phyloP scores from a whole-genome alignment of 176 grass and related monocot species.

The Echinochloa phyllopogon region DNA sequence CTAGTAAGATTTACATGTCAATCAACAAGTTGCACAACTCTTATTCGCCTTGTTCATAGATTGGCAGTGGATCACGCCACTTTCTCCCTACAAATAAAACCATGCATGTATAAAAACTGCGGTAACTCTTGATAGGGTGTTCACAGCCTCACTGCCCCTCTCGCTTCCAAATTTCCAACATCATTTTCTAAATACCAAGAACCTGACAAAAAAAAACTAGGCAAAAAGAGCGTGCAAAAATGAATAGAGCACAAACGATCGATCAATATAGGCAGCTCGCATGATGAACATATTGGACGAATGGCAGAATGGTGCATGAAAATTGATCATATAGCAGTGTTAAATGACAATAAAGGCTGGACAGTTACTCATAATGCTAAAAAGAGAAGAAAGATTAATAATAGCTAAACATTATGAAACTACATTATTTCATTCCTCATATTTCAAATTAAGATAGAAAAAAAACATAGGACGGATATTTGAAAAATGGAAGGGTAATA shows the following conservation, averaged over 20 bases:
- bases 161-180: no score
- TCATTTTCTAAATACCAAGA: background rate
- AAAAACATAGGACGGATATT: background rate
- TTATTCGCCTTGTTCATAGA: no score
- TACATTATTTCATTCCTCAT: background rate
- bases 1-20: background rate
- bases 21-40: no score
- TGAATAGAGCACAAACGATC: no score
- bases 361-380: background rate
- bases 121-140: no score
- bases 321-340: background rate
- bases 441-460: background rate
- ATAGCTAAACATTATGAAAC: background rate
- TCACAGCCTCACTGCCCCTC: no score
- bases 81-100: background rate
- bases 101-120: background rate
- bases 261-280: no score
- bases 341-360: background rate
- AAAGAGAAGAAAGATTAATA: background rate
- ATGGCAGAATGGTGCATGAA: background rate
- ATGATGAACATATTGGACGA: no score
- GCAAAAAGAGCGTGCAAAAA: no score
- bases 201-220: background rate
- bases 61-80: no score
- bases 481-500: background rate